A percentile compares a stretch with the other conserved stretches of the same genome.
phyloP scores from a whole-genome alignment of 768 basidiomycete species.

The Suillus sp. region DNA sequence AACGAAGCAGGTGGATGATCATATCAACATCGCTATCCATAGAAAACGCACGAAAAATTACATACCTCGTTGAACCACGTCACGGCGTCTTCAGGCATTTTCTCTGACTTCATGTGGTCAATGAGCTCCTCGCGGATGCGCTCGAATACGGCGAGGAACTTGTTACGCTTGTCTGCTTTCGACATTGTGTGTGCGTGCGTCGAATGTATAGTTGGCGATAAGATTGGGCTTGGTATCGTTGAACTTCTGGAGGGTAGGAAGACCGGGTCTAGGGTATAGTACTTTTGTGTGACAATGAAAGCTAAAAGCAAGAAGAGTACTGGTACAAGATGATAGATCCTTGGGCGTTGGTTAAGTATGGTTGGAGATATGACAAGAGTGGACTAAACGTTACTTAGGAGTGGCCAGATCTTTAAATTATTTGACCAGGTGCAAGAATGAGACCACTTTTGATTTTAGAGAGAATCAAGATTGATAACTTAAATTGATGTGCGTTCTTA shows the following conservation, averaged over 20 bases:
- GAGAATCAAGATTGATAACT: not conserved
- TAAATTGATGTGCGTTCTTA: not conserved
- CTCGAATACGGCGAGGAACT: constrained; percentile 75
- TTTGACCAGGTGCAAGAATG: constrained; percentile 2
- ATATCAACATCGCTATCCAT: not conserved
- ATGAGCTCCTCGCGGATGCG: constrained; percentile 79
- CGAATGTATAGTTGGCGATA: not conserved
- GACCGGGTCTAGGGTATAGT: not conserved
- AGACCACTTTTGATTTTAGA: constrained; percentile 6
- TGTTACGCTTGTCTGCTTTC: constrained; percentile 50
- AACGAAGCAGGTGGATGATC: not conserved
- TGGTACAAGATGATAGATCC: not conserved
- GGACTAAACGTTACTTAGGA: not conserved
- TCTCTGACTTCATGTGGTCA: constrained; percentile 61
- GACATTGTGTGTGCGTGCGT: not conserved
- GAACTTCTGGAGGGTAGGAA: not conserved
- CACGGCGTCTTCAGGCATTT: constrained; percentile 82
- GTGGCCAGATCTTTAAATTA: constrained; percentile 4
- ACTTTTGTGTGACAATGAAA: not conserved
- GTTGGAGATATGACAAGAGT: not conserved
- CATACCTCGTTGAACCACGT: constrained; percentile 84
- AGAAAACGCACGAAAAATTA: constrained; percentile 14
- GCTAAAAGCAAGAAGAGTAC: not conserved
- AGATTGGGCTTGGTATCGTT: not conserved
- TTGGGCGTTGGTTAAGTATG: not conserved